phyloP scores from a whole-genome alignment of 164 flowering plant genomes.

The Sextonia rubra region DNA sequence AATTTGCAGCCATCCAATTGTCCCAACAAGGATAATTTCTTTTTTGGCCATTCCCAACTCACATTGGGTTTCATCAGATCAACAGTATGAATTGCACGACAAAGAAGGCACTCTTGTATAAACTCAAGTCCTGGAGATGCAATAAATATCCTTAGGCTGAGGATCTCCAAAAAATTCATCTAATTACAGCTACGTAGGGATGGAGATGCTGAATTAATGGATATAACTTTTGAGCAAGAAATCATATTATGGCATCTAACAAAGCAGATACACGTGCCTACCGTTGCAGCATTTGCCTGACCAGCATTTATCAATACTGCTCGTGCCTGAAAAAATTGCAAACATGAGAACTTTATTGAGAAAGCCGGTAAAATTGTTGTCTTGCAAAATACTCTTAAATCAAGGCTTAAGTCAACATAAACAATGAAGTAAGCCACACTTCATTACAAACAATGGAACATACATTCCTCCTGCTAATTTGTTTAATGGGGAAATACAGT shows the following conservation, averaged over 20 bases:
- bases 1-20: no score
- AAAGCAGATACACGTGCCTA: conserved; percentile 24
- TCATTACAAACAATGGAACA: not conserved
- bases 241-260: not conserved
- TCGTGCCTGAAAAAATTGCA: conserved; percentile 60
- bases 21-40: no score
- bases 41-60: no score
- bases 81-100: no score
- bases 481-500: not conserved
- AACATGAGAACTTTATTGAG: conserved; percentile 1
- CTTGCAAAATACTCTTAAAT: not conserved
- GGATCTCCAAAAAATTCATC: no score
- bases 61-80: no score
- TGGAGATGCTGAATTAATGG: no score
- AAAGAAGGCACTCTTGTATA: no score
- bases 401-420: not conserved
- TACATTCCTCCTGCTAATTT: not conserved
- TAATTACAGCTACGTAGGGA: no score
- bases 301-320: conserved; percentile 98
- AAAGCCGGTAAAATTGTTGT: not conserved
- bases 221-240: not conserved
- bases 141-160: no score
- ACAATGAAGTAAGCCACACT: not conserved
- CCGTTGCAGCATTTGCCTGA: conserved; percentile 99
- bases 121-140: no score